phyloP scores from a whole-genome alignment of 2,329 filamentous ascomycete genomes.

The Diaporthe destruens region DNA sequence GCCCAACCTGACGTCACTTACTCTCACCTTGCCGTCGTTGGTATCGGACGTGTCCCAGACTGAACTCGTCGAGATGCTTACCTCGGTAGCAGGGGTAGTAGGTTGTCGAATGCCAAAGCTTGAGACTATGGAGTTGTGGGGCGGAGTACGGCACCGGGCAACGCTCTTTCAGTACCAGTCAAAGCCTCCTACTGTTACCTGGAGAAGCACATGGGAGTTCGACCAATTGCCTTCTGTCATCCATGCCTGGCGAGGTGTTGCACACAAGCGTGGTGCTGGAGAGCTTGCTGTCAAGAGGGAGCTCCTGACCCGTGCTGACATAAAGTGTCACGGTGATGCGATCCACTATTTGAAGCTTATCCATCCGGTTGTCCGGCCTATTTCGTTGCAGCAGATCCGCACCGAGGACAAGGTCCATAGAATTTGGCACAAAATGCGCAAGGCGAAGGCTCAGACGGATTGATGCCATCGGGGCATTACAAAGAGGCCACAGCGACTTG shows the following conservation, averaged over 20 bases:
- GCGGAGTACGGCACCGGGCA: conserved; percentile 49
- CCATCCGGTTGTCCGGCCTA: background rate
- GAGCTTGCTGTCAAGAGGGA: conserved; percentile 44
- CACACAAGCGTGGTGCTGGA: conserved; percentile 43
- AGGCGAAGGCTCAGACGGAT: background rate
- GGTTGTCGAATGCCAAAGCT: conserved; percentile 50
- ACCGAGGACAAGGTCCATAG: background rate
- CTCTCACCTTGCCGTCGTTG: conserved; percentile 49
- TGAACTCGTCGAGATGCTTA: conserved; percentile 44
- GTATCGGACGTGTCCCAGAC: conserved; percentile 41
- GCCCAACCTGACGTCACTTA: conserved; percentile 50
- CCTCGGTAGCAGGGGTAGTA: conserved; percentile 45
- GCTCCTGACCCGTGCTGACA: background rate
- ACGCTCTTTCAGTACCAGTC: conserved; percentile 49
- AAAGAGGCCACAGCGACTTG: background rate
- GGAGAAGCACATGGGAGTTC: conserved; percentile 49
- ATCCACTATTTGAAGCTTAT: background rate
- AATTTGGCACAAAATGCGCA: background rate
- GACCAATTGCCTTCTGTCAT: conserved; percentile 42
- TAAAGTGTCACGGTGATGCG: background rate
- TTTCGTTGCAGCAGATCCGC: background rate
- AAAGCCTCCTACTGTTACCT: conserved; percentile 44
- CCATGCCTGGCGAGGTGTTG: conserved; percentile 49
- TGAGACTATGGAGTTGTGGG: conserved; percentile 53
- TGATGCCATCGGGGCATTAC: no score